Base-by-base conservation (phyloP, 306 rosid genomes). In the Gastrolobium villosum region DNA sequence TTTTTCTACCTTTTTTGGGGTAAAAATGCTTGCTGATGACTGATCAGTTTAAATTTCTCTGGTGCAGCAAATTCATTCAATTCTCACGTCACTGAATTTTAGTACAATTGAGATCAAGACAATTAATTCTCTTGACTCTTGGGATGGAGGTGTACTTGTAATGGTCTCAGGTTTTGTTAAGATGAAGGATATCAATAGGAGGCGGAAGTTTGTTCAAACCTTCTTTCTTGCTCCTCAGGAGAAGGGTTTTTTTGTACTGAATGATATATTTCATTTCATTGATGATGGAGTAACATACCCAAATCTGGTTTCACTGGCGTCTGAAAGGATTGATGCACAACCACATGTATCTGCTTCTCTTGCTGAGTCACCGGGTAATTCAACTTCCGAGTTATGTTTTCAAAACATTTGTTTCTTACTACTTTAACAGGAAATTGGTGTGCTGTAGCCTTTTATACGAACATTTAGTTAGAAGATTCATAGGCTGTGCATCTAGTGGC, bases 211-310 rank as follows among this genome's bases (percentile, higher is more conserved):
- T 86, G 87, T 90, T 14, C 98, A 95, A 82, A 87, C 96, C 7
- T 91, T 95, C 82, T 86, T 95, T 77, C 96, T 95, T 61, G 98
- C 96, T 50, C 99, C 99, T 40, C 98, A 93, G 83, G 98, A 93
- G 65, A 93, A 87, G 61, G 98, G 99, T 49, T 95, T 79, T 85
- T 93, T 88, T 81, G 96, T 95, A 28, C 90, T 91, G 70, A 95
- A 90, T 69, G 99, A 95, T 80, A 85, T 95, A 53, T 89, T 95
- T 76, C 99, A 95, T 53, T 93, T 85, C 62, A 41, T 84, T 26
- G 94, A 91, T 2, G 96, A 91, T 30, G 98, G 14, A 31, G 82
- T 55, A 2, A 49, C 75, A 15, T 88, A 77, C 68, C 94, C 85
- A 20, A 89, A 85, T 82, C 81, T 77, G 14, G 75, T 65, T 4